Evolutionary conservation across 1,284 basidiomycete species (phyloP).

Genomic region (Trametes pubescens): DNA sequence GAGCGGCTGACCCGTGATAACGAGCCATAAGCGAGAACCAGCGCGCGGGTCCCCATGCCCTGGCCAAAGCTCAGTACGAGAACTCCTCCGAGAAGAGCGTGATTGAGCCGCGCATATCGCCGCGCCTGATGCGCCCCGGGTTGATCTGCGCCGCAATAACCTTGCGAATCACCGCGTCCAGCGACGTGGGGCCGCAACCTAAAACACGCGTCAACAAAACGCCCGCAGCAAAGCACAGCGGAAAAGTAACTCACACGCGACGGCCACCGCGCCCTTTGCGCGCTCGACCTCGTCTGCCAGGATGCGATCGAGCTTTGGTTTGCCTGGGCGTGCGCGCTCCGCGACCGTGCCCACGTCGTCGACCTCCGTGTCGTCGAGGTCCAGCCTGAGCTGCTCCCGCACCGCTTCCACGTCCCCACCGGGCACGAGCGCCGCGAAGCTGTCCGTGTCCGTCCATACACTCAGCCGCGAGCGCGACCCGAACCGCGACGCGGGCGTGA

Average conservation of each 20-base stretch:
- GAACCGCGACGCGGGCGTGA: conserved; percentile 15
- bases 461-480: conserved; percentile 36
- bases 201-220: background rate
- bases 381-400: conserved; percentile 50
- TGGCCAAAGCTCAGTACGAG: conserved; percentile 53
- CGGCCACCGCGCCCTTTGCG: conserved; percentile 66
- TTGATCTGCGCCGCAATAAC: conserved; percentile 70
- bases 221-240: background rate
- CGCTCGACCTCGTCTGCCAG: conserved; percentile 70
- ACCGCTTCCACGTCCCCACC: conserved; percentile 35
- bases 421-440: conserved; percentile 40
- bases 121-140: conserved; percentile 60
- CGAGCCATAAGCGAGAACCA: background rate
- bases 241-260: conserved; percentile 64
- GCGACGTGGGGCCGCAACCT: conserved; percentile 81
- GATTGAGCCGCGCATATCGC: conserved; percentile 70
- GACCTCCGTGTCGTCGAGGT: conserved; percentile 73
- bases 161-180: conserved; percentile 78
- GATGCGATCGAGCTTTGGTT: conserved; percentile 75
- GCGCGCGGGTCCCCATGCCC: too few relatives aligned
- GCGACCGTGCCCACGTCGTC: conserved; percentile 71
- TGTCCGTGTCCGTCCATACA: conserved; percentile 41
- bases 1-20: background rate
- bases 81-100: conserved; percentile 76
- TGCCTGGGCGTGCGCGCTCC: conserved; percentile 76